Percentiles rank a stretch among this genome's conserved stretches.
Conservation (phyloP, 2,329 filamentous ascomycete genomes). For the Venturia effusa region DNA sequence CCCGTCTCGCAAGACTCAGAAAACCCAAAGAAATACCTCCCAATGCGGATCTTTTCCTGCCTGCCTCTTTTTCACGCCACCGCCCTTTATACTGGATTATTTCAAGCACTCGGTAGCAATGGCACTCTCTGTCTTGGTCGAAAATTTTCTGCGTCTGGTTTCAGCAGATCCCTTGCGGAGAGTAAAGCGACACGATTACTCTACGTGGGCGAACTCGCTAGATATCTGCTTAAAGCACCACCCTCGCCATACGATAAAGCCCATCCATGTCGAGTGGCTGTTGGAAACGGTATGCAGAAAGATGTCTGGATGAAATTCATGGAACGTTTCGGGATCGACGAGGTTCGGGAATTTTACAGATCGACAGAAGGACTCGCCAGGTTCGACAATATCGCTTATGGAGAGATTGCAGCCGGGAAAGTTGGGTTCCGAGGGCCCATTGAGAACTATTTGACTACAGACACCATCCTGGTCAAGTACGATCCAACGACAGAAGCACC, state of each 20-base stretch:
- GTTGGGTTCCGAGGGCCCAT: slow-evolving; percentile 34
- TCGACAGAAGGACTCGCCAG: slow-evolving; percentile 37
- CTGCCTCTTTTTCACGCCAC: slow-evolving; percentile 41
- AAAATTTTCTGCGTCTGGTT: slow-evolving; percentile 35
- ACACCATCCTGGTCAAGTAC: slow-evolving; percentile 32
- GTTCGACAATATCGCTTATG: slow-evolving; percentile 27
- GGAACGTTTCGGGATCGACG: slow-evolving; percentile 30
- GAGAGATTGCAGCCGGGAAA: slow-evolving; percentile 31
- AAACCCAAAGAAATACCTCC: slow-evolving; percentile 31
- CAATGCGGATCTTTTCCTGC: slow-evolving; percentile 35
- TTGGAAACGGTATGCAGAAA: slow-evolving; percentile 37
- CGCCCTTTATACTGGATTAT: slow-evolving; percentile 34
- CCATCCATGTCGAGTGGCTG: slow-evolving; percentile 33
- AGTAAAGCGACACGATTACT: slow-evolving; percentile 32
- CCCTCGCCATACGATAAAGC: slow-evolving; percentile 33
- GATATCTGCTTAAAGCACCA: slow-evolving; percentile 36
- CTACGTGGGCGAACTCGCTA: slow-evolving; percentile 39
- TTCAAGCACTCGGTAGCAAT: slow-evolving; percentile 27
- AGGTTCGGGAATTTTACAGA: slow-evolving; percentile 38
- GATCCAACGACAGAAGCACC: slow-evolving; percentile 32
- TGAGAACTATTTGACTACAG: slow-evolving; percentile 28
- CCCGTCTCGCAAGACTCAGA: slow-evolving; percentile 25
- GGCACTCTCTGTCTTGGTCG: slow-evolving; percentile 30
- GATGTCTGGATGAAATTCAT: slow-evolving; percentile 40
- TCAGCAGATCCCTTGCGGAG: slow-evolving; percentile 35